phyloP scores from a whole-genome alignment of 2,329 filamentous ascomycete species.

The Simplicillium sp. region DNA sequence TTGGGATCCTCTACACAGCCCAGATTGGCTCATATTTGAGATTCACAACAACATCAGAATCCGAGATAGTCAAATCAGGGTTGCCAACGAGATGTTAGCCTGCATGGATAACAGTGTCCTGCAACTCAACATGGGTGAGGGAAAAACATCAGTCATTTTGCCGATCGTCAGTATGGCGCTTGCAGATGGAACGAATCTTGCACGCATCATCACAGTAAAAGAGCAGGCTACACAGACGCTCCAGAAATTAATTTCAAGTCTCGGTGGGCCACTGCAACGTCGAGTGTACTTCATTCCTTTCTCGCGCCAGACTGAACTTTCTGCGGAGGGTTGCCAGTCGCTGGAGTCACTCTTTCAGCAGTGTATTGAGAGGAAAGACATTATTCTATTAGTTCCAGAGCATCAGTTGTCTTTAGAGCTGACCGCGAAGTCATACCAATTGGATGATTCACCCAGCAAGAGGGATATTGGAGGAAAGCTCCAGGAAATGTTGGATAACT shows the following conservation, averaged over 20 bases:
- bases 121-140: slow-evolving; percentile 65
- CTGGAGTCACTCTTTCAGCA: slow-evolving; percentile 30
- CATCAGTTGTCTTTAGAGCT: slow-evolving; percentile 55
- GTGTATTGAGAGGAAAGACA: slow-evolving; percentile 39
- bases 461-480: slow-evolving; percentile 11
- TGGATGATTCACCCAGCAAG: slow-evolving; percentile 15
- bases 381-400: slow-evolving; percentile 54
- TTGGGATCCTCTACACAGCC: slow-evolving; percentile 28
- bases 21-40: slow-evolving; percentile 37
- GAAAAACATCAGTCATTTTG: slow-evolving; percentile 60
- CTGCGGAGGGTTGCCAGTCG: slow-evolving; percentile 12
- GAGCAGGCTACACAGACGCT: slow-evolving; percentile 52
- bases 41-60: slow-evolving; percentile 54
- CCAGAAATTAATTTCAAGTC: slow-evolving; percentile 41
- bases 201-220: slow-evolving; percentile 51
- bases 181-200: slow-evolving; percentile 20
- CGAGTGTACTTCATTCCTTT: slow-evolving; percentile 50
- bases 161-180: slow-evolving; percentile 38
- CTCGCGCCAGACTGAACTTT: slow-evolving; percentile 35
- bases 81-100: slow-evolving; percentile 46
- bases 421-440: slow-evolving; percentile 43
- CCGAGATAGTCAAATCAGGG: slow-evolving; percentile 46
- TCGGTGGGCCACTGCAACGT: slow-evolving; percentile 46
- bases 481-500: no score
- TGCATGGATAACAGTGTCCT: slow-evolving; percentile 34